phyloP scores from a whole-genome alignment of 176 grass and related monocot genomes.

The Bonia amplexicaulis region DNA sequence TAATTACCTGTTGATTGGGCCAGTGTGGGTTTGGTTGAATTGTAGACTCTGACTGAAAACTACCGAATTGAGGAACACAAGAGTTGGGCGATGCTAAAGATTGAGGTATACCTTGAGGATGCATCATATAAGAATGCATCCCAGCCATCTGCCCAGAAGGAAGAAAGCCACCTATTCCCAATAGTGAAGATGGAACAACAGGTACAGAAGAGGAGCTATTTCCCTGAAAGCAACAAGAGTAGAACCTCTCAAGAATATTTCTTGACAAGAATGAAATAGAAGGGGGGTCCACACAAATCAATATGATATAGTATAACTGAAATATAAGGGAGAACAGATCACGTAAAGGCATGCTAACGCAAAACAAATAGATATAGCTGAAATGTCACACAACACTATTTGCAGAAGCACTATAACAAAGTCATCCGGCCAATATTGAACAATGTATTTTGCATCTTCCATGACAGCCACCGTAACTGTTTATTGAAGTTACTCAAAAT shows the following conservation, averaged over 20 bases:
- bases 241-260: background rate
- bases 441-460: background rate
- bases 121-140: slow-evolving; percentile 71
- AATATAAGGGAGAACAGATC: background rate
- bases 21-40: slow-evolving; percentile 41
- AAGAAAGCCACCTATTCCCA: slow-evolving; percentile 54
- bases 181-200: slow-evolving; percentile 48
- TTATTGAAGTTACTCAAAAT: slow-evolving; percentile 14
- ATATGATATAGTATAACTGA: background rate
- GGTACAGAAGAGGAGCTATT: slow-evolving; percentile 41
- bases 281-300: background rate
- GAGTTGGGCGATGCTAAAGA: slow-evolving; percentile 55
- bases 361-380: background rate
- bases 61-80: slow-evolving; percentile 55
- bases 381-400: background rate
- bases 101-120: slow-evolving; percentile 63
- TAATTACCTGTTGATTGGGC: slow-evolving; percentile 48
- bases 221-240: slow-evolving; percentile 36
- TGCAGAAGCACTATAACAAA: background rate
- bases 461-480: background rate
- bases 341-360: background rate
- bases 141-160: slow-evolving; percentile 49
- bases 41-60: slow-evolving; percentile 37
- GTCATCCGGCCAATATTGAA: background rate
- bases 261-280: background rate